Evolutionary conservation across 345 rosid genomes (phyloP).

Genomic region (Citrus trifoliata): DNA sequence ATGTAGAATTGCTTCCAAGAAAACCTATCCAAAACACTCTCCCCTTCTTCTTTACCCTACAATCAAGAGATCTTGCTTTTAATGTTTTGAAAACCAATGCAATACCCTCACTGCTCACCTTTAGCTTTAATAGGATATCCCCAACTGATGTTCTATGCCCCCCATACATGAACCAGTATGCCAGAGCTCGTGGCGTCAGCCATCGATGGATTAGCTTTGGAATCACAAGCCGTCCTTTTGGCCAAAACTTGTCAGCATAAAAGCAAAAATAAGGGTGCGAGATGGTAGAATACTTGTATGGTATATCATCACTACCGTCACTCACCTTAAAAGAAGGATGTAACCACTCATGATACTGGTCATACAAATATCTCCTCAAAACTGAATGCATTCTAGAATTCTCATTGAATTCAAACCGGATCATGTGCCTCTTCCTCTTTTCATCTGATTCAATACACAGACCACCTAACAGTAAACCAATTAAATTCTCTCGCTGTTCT

Average conservation of each 20-base stretch:
- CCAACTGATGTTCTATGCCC: slow-evolving; percentile 59
- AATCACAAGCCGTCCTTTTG: slow-evolving; percentile 48
- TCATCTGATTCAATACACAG: slow-evolving; percentile 62
- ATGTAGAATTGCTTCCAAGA: slow-evolving; percentile 49
- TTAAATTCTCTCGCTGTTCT: slow-evolving; percentile 77
- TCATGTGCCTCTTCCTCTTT: slow-evolving; percentile 48
- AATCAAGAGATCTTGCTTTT: slow-evolving; percentile 55
- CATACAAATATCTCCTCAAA: slow-evolving; percentile 57
- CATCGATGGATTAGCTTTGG: slow-evolving; percentile 90
- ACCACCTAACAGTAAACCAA: slow-evolving; percentile 88
- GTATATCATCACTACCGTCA: slow-evolving; percentile 33
- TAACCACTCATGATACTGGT: slow-evolving; percentile 70
- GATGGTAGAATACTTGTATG: slow-evolving; percentile 47
- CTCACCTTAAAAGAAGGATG: slow-evolving; percentile 45
- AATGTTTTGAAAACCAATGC: slow-evolving; percentile 53
- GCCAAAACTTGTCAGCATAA: slow-evolving; percentile 75
- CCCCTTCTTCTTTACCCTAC: slow-evolving; percentile 78
- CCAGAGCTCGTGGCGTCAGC: slow-evolving; percentile 70
- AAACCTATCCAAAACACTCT: slow-evolving; percentile 78
- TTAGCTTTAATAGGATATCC: slow-evolving; percentile 63
- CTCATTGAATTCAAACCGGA: slow-evolving; percentile 60
- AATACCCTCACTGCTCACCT: slow-evolving; percentile 57
- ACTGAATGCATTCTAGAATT: slow-evolving; percentile 42
- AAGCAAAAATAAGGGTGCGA: slow-evolving; percentile 61
- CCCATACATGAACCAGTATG: slow-evolving; percentile 85